A percentile compares a stretch with the other conserved stretches of the same genome.
Conservation (phyloP, 768 basidiomycete genomes). For the Lyophyllum semitale region DNA sequence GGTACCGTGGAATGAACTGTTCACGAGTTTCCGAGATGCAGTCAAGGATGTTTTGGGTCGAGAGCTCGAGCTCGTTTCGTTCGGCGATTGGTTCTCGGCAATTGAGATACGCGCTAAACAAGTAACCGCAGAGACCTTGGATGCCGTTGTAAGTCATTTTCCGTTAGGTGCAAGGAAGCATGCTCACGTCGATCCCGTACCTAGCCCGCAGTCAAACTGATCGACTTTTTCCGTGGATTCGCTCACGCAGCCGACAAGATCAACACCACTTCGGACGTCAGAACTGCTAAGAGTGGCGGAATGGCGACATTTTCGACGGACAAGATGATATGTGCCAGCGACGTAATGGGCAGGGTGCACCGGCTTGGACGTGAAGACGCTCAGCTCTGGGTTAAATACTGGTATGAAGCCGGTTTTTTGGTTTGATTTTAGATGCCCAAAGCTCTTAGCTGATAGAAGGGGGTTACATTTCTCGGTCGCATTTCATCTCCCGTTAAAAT, state of each 20-base stretch:
- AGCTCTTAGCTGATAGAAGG: too few relatives aligned
- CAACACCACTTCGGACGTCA: background rate
- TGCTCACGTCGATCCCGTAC: background rate
- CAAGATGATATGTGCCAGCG: background rate
- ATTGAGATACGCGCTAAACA: slow-evolving; percentile 9
- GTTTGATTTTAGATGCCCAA: background rate
- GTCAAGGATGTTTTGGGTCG: background rate
- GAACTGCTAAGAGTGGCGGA: background rate
- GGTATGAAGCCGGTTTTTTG: background rate
- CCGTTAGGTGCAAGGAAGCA: too few relatives aligned
- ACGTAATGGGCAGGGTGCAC: background rate
- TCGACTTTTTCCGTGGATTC: slow-evolving; percentile 14
- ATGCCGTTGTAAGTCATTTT: slow-evolving; percentile 12
- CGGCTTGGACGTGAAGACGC: background rate
- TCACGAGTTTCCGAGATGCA: slow-evolving; percentile 14
- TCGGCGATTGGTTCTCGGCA: slow-evolving; percentile 15
- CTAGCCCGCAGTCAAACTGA: slow-evolving; percentile 18
- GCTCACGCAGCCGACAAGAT: background rate
- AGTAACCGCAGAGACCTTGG: slow-evolving; percentile 10
- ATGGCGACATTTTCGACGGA: slow-evolving; percentile 1
- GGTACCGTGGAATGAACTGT: slow-evolving; percentile 30
- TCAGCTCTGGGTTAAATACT: slow-evolving; percentile 1
- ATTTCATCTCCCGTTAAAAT: too few relatives aligned
- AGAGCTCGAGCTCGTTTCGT: slow-evolving; percentile 5
- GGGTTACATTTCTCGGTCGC: background rate